phyloP scores from a whole-genome alignment of 805 yeast genomes.

The Saccharomycopsis sp. region DNA sequence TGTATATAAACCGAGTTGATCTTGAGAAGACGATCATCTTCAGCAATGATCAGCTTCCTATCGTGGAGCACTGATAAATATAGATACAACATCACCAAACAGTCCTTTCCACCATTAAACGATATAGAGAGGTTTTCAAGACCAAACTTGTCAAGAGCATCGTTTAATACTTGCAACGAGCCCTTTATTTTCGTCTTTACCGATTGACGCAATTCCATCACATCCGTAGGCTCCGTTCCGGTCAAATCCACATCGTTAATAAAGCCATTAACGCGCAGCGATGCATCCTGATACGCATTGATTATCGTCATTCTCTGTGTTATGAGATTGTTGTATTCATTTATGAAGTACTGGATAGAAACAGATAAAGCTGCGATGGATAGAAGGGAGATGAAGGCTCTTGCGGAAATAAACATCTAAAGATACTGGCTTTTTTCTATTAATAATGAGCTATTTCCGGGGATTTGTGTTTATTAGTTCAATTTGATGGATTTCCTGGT shows the following conservation, averaged over 20 bases:
- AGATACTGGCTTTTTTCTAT: not conserved
- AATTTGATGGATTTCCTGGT: not conserved
- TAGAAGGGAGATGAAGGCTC: not conserved
- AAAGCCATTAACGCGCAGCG: constrained; percentile 3
- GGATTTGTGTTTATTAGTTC: not conserved
- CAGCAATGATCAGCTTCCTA: constrained; percentile 11
- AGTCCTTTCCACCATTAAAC: constrained; percentile 96
- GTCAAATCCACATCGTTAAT: constrained; percentile 3
- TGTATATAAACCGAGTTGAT: constrained; percentile 68
- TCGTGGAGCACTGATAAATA: constrained; percentile 49
- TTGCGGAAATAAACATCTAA: not conserved
- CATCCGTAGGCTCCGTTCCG: constrained; percentile 6
- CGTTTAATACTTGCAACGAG: constrained; percentile 8
- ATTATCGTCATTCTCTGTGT: constrained; percentile 3
- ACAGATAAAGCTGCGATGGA: not conserved
- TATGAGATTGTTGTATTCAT: not conserved
- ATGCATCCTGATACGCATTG: constrained; percentile 1
- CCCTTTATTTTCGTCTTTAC: constrained; percentile 16
- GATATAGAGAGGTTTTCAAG: constrained; percentile 63
- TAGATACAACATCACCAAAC: constrained; percentile 78
- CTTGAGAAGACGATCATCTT: constrained; percentile 23
- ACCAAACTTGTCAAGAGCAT: constrained; percentile 21
- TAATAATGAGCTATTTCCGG: not conserved
- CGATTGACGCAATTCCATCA: constrained; percentile 2
- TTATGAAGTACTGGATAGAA: not conserved